A percentile compares a stretch with the other conserved stretches of the same genome.
phyloP scores from a whole-genome alignment of 2,329 filamentous ascomycete species.

The Simplicillium aogashimaense region DNA sequence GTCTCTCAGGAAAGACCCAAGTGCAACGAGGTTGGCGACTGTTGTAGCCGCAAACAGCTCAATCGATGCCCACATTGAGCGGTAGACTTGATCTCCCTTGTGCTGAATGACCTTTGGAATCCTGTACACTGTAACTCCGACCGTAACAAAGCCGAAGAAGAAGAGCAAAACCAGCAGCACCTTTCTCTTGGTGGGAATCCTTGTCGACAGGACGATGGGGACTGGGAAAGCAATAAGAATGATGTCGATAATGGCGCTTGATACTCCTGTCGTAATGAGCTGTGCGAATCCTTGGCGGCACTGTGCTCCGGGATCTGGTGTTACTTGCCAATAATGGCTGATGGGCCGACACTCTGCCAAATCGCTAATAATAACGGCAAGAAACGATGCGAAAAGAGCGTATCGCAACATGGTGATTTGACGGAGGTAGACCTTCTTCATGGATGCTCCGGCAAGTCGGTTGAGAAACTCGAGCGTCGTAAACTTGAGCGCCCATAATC shows the following conservation, averaged over 20 bases:
- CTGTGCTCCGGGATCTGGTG: conserved; percentile 68
- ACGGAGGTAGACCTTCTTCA: conserved; percentile 62
- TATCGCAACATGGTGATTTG: conserved; percentile 60
- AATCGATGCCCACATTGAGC: conserved; percentile 75
- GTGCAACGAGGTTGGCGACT: conserved; percentile 75
- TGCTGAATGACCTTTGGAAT: conserved; percentile 61
- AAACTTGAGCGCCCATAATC: conserved; percentile 82
- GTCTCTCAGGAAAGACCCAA: conserved; percentile 84
- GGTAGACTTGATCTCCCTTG: conserved; percentile 66
- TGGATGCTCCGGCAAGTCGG: conserved; percentile 69
- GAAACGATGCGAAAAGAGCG: conserved; percentile 63
- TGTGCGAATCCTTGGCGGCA: conserved; percentile 80
- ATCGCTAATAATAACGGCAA: conserved; percentile 69
- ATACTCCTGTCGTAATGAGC: conserved; percentile 72
- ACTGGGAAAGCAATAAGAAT: conserved; percentile 78
- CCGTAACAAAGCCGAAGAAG: conserved; percentile 64
- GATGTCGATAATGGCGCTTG: conserved; percentile 76
- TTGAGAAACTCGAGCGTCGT: conserved; percentile 85
- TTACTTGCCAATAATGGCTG: conserved; percentile 62
- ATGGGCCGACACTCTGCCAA: conserved; percentile 72
- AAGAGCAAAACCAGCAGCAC: conserved; percentile 69
- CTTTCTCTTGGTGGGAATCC: conserved; percentile 67
- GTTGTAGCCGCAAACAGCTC: conserved; percentile 79
- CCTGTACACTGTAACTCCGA: conserved; percentile 67
- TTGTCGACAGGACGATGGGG: conserved; percentile 71